A percentile compares a stretch with the other conserved stretches of the same genome.
phyloP scores from a whole-genome alignment of 2,329 filamentous ascomycete genomes.

The Xylariomycetidae sp. region DNA sequence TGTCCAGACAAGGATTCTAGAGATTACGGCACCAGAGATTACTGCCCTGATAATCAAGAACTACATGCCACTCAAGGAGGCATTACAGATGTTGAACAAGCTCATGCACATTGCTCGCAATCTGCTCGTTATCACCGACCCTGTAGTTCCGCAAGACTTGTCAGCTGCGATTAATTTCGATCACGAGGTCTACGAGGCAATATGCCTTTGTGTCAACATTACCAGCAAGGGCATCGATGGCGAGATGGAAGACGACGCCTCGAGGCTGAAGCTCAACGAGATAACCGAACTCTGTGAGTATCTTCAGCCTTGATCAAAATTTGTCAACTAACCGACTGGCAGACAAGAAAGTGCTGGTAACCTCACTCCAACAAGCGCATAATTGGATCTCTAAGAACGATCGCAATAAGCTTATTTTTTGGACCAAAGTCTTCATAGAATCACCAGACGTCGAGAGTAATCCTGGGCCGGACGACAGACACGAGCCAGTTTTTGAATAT shows the following conservation, averaged over 20 bases:
- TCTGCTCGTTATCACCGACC: slow-evolving; percentile 59
- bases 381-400: slow-evolving; percentile 68
- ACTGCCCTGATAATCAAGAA: slow-evolving; percentile 60
- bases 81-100: slow-evolving; percentile 60
- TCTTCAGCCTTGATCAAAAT: not conserved
- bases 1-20: slow-evolving; percentile 45
- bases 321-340: slow-evolving; percentile 13
- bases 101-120: slow-evolving; percentile 64
- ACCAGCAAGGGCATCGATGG: slow-evolving; percentile 64
- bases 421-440: slow-evolving; percentile 62
- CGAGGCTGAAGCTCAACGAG: slow-evolving; percentile 54
- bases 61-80: slow-evolving; percentile 55
- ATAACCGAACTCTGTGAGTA: slow-evolving; percentile 60
- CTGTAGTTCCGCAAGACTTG: slow-evolving; percentile 61
- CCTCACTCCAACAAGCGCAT: slow-evolving; percentile 61
- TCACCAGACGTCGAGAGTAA: slow-evolving; percentile 41
- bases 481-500: slow-evolving; percentile 48
- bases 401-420: slow-evolving; percentile 66
- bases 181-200: slow-evolving; percentile 61
- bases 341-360: slow-evolving; percentile 65
- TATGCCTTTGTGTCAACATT: slow-evolving; percentile 62
- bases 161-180: slow-evolving; percentile 62
- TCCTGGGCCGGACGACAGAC: slow-evolving; percentile 39
- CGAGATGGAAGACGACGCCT: slow-evolving; percentile 54
- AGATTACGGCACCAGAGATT: slow-evolving; percentile 57